Percentiles rank a stretch among this genome's conserved stretches.
These are phyloP conservation scores for Ogataea angusta DNA, from an alignment of 805 yeast genomes.

Conservation along the genomic window DNA sequence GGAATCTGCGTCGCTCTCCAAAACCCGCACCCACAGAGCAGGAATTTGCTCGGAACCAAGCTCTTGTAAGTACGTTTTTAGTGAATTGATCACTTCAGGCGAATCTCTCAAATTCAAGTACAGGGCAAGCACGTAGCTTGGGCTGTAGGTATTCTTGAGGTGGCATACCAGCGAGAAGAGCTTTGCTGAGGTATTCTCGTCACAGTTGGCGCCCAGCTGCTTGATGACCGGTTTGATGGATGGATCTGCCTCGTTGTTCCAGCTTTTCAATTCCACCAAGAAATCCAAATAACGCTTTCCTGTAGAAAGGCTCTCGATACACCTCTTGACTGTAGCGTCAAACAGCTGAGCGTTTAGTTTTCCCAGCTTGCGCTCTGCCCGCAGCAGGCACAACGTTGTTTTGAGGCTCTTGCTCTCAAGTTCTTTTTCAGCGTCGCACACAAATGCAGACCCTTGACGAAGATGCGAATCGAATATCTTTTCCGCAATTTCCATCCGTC, in stretches of 20 bases:
- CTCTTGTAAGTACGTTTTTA: constrained; percentile 9
- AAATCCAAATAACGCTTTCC: not conserved
- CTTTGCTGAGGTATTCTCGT: not conserved
- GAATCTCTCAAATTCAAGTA: constrained; percentile 18
- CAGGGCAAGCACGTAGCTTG: constrained; percentile 22
- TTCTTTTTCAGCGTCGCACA: constrained; percentile 9
- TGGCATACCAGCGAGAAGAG: constrained; percentile 21
- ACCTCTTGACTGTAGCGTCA: not conserved
- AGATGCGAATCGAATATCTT: constrained; percentile 40
- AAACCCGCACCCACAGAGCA: constrained; percentile 13
- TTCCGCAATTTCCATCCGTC: constrained; percentile 32
- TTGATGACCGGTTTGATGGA: constrained; percentile 7
- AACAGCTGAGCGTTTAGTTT: constrained; percentile 4
- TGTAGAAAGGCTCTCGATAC: not conserved
- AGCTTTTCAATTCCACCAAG: constrained; percentile 11
- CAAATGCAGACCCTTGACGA: constrained; percentile 38
- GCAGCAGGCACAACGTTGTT: constrained; percentile 9
- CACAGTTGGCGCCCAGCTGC: constrained; percentile 8
- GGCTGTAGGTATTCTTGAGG: constrained; percentile 7
- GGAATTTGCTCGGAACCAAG: constrained; percentile 3
- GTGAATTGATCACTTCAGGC: not conserved
- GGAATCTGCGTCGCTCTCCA: not conserved
- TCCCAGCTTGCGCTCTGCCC: constrained; percentile 5
- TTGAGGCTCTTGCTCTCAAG: constrained; percentile 2
- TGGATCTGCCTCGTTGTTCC: constrained; percentile 1